Evolutionary conservation across 805 yeast species (phyloP).

Genomic region (Saccharomycopsis sp.): DNA sequence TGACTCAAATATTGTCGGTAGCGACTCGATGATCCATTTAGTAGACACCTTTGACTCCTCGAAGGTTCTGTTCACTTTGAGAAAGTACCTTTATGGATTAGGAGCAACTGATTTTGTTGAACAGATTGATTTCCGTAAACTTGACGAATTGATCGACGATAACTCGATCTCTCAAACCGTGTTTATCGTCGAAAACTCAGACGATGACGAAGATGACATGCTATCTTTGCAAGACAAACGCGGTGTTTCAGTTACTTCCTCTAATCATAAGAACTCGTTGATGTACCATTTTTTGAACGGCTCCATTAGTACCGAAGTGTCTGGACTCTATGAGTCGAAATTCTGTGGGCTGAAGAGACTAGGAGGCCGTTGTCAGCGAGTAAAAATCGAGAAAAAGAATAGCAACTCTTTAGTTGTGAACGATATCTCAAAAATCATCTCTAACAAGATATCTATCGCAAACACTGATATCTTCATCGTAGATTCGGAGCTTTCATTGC

Average conservation of each 20-base stretch:
- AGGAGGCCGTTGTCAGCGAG: constrained; percentile 59
- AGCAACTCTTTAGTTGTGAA: constrained; percentile 39
- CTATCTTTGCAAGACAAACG: not conserved
- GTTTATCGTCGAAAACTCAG: constrained; percentile 42
- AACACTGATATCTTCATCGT: constrained; percentile 62
- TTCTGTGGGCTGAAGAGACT: constrained; percentile 49
- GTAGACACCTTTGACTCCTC: constrained; percentile 33
- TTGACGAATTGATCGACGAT: constrained; percentile 53
- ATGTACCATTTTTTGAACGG: constrained; percentile 62
- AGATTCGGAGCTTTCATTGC: constrained; percentile 54
- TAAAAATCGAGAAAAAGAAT: constrained; percentile 37
- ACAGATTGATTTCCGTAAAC: constrained; percentile 58
- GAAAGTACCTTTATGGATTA: constrained; percentile 53
- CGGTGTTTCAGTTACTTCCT: constrained; percentile 22
- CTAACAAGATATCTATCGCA: constrained; percentile 45
- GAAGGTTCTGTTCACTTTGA: constrained; percentile 39
- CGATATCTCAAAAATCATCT: constrained; percentile 38
- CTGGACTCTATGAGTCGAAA: constrained; percentile 42
- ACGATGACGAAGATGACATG: constrained; percentile 29
- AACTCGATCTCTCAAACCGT: constrained; percentile 48
- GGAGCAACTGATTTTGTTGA: constrained; percentile 57
- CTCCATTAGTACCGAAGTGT: constrained; percentile 30
- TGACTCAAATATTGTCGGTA: constrained; percentile 36
- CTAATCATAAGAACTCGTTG: constrained; percentile 31
- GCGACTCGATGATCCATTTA: constrained; percentile 45